Evolutionary conservation across 805 yeast species (phyloP).

Genomic region (Candida saitoana): DNA sequence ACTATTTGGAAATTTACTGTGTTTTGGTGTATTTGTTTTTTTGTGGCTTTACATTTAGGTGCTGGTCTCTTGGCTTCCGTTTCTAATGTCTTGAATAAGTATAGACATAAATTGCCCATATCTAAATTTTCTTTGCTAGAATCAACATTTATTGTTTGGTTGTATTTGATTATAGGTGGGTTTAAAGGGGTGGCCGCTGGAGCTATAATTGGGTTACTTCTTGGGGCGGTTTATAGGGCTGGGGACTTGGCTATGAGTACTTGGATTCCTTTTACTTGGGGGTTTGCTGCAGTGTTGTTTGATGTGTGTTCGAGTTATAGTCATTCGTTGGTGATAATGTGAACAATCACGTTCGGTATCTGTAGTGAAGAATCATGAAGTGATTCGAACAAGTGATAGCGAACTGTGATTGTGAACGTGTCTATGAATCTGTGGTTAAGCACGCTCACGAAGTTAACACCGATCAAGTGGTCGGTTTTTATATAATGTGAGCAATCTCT

Average conservation of each 20-base stretch:
- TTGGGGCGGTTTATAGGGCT: slow-evolving; percentile 71
- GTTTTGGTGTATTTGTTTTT: slow-evolving; percentile 73
- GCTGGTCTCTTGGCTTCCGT: slow-evolving; percentile 59
- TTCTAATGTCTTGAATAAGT: slow-evolving; percentile 19
- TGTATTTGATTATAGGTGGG: slow-evolving; percentile 53
- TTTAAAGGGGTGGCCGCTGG: slow-evolving; percentile 70
- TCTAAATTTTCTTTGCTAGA: slow-evolving; percentile 1
- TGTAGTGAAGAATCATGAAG: too few species aligned
- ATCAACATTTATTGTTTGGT: slow-evolving; percentile 31
- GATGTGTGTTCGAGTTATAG: slow-evolving; percentile 60
- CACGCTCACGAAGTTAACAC: too few species aligned
- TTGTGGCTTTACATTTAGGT: slow-evolving; percentile 54
- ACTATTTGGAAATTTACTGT: slow-evolving; percentile 85
- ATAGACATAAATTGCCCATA: slow-evolving; percentile 14
- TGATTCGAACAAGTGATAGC: too few species aligned
- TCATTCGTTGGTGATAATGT: slow-evolving; percentile 13
- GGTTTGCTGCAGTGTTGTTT: slow-evolving; percentile 60
- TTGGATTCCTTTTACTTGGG: slow-evolving; percentile 91
- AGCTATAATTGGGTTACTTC: slow-evolving; percentile 67
- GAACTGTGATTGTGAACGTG: too few species aligned
- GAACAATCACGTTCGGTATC: too few species aligned
- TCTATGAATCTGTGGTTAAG: too few species aligned
- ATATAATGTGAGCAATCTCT: too few species aligned
- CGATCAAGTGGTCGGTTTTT: too few species aligned
- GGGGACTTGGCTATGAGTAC: slow-evolving; percentile 87